Percentiles rank a stretch among this genome's conserved stretches.
phyloP scores from a whole-genome alignment of 257 asterid genomes.

The Fraxinus pennsylvanica region DNA sequence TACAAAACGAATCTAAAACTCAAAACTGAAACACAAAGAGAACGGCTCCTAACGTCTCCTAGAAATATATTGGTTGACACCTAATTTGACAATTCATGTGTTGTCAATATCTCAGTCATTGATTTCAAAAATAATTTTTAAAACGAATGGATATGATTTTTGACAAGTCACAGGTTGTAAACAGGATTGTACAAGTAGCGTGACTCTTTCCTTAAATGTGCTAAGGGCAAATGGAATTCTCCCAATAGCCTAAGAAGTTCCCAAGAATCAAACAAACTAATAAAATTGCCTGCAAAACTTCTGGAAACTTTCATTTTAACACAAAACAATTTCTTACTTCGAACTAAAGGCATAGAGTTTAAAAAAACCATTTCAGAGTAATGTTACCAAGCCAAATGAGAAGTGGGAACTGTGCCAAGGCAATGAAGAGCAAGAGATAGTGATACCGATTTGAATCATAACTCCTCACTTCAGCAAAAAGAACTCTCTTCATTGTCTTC shows the following conservation, averaged over 20 bases:
- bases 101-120: no score
- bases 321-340: background rate
- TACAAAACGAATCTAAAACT: no score
- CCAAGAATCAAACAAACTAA: background rate
- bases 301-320: background rate
- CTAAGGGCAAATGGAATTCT: background rate
- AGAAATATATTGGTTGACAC: no score
- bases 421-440: background rate
- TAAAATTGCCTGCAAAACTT: background rate
- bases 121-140: no score
- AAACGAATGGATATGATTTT: no score
- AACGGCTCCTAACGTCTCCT: no score
- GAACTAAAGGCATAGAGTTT: background rate
- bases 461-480: conserved; percentile 5
- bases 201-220: background rate
- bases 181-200: no score
- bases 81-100: no score
- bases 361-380: background rate
- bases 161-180: no score
- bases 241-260: background rate
- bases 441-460: background rate
- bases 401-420: conserved; percentile 1
- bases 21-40: no score
- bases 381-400: background rate
- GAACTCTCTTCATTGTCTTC: conserved; percentile 8